Conservation (phyloP, 768 basidiomycete genomes). For the Rhodotorula paludigena region DNA sequence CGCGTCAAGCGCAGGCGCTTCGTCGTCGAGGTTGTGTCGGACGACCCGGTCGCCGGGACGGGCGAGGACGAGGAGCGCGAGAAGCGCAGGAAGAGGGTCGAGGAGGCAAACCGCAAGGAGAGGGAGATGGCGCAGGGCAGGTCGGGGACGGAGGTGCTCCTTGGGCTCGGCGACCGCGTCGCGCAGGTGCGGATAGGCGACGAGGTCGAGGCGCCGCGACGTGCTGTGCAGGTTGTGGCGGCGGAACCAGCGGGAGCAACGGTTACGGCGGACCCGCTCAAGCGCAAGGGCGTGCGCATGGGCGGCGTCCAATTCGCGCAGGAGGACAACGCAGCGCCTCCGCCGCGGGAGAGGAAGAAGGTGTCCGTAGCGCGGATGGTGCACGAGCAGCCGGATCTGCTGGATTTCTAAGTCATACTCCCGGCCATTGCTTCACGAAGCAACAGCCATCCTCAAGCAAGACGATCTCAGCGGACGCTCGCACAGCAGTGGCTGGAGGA, state of each 20-base stretch:
- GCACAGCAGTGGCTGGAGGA: too few relatives aligned
- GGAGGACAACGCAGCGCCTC: neutral
- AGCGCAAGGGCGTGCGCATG: constrained; percentile 8
- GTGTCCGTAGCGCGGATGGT: constrained; percentile 22
- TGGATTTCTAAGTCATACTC: constrained; percentile 33
- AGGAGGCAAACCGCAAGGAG: constrained; percentile 23
- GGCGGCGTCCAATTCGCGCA: constrained; percentile 13
- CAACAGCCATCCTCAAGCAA: too few relatives aligned
- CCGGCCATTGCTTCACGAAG: too few relatives aligned
- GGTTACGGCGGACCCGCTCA: too few relatives aligned
- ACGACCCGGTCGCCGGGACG: constrained; percentile 44
- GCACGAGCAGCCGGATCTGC: constrained; percentile 22
- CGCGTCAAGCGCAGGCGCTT: constrained; percentile 81
- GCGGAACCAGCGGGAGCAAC: too few relatives aligned
- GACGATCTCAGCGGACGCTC: too few relatives aligned
- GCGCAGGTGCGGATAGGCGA: constrained; percentile 3
- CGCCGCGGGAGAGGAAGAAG: neutral
- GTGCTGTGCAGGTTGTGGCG: too few relatives aligned
- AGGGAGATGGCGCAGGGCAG: constrained; percentile 14
- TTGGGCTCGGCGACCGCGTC: neutral
- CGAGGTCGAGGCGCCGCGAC: too few relatives aligned
- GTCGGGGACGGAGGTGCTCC: constrained; percentile 21
- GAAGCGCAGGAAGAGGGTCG: constrained; percentile 12
- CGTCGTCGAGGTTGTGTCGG: constrained; percentile 81
- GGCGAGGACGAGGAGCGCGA: constrained; percentile 21